These are phyloP conservation scores for Dictyostelium firmibasis DNA, from an alignment of 78 protist species.

Conservation along the genomic window DNA sequence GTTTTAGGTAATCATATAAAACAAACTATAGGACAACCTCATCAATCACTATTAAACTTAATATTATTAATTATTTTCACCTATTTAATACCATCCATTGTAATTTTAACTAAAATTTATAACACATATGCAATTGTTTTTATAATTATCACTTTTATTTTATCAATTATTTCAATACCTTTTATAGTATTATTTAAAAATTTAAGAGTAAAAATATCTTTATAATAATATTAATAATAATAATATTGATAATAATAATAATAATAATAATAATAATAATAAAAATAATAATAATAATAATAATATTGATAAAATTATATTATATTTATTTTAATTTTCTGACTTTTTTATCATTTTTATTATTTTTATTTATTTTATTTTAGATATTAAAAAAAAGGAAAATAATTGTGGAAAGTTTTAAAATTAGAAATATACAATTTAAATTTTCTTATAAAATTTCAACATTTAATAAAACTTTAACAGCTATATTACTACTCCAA, in stretches of 20 bases:
- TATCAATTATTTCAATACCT: not conserved
- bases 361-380: not conserved
- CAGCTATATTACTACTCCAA: not conserved
- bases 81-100: not conserved
- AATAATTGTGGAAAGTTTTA: not conserved
- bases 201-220: not conserved
- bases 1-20: not conserved
- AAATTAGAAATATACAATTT: not conserved
- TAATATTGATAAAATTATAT: no score
- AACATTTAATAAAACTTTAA: not conserved
- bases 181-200: not conserved
- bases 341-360: not conserved
- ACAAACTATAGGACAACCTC: not conserved
- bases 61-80: not conserved
- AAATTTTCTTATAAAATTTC: not conserved
- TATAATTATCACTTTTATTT: not conserved
- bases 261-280: no score
- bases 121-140: not conserved
- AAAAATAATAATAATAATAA: no score
- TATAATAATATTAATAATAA: not conserved
- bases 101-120: not conserved
- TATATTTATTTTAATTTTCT: no score
- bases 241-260: no score
- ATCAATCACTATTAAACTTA: not conserved
- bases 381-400: not conserved